phyloP scores from a whole-genome alignment of 495 filamentous ascomycete genomes.

The Lophiotrema nucula region DNA sequence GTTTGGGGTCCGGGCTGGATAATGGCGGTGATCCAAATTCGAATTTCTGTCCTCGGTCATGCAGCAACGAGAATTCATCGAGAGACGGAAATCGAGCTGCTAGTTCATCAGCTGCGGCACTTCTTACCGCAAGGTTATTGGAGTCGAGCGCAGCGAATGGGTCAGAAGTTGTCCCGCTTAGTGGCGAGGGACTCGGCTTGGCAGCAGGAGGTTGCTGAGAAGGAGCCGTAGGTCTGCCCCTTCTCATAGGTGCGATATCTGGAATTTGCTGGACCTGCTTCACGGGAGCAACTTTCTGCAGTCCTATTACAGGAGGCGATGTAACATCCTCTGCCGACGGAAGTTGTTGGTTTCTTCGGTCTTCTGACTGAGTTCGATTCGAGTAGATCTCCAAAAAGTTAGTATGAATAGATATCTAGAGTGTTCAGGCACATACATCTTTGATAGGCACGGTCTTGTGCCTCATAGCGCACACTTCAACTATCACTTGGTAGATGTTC shows the following conservation, averaged over 20 bases:
- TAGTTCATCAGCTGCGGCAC: conserved; percentile 67
- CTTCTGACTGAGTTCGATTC: conserved; percentile 62
- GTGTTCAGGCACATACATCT: conserved; percentile 62
- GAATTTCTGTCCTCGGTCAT: conserved; percentile 82
- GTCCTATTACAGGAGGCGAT: conserved; percentile 65
- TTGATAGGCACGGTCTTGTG: conserved; percentile 84
- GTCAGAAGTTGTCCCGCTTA: conserved; percentile 68
- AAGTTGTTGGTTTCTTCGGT: conserved; percentile 60
- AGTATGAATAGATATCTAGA: conserved; percentile 4
- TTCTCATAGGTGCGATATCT: conserved; percentile 90
- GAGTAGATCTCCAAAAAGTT: conserved; percentile 72
- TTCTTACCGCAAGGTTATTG: conserved; percentile 42
- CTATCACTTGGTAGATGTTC: conserved; percentile 89
- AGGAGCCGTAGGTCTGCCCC: conserved; percentile 71
- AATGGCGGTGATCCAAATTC: conserved; percentile 67
- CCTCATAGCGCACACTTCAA: conserved; percentile 84
- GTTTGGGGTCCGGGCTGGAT: conserved; percentile 43
- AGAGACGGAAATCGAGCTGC: conserved; percentile 84
- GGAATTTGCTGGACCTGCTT: conserved; percentile 73
- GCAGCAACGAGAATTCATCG: conserved; percentile 88
- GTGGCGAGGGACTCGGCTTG: conserved; percentile 72
- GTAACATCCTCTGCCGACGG: conserved; percentile 53
- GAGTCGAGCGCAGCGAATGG: conserved; percentile 88
- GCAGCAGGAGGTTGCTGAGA: conserved; percentile 45
- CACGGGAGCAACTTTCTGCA: conserved; percentile 63